Percentiles rank a stretch among this genome's conserved stretches.
Conservation (phyloP, 768 basidiomycete species). For the Termitomyces sp. region DNA sequence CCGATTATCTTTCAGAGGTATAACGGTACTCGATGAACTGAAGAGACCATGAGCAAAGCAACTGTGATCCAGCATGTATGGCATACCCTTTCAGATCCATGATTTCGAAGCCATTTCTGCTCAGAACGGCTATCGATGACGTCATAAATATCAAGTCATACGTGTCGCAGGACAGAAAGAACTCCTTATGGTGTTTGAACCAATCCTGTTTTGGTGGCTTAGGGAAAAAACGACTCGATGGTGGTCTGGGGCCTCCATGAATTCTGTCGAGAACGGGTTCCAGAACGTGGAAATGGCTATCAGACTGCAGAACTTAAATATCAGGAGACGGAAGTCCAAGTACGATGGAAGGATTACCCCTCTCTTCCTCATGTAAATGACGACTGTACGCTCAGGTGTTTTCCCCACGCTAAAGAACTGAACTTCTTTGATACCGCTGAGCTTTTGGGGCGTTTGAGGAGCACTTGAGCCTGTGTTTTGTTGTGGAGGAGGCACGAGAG, state of each 20-base stretch:
- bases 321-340: not conserved
- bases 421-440: constrained; percentile 87
- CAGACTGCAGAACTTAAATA: constrained; percentile 38
- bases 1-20: constrained; percentile 68
- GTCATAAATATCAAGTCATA: constrained; percentile 88
- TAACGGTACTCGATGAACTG: constrained; percentile 83
- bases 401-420: constrained; percentile 95
- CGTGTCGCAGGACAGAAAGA: constrained; percentile 82
- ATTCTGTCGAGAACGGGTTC: constrained; percentile 91
- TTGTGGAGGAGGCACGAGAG: constrained; percentile 85
- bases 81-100: constrained; percentile 92
- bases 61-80: constrained; percentile 14
- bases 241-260: constrained; percentile 63
- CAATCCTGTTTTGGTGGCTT: constrained; percentile 77
- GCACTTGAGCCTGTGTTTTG: constrained; percentile 59
- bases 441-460: constrained; percentile 81
- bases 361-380: constrained; percentile 96
- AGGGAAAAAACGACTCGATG: constrained; percentile 59
- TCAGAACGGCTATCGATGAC: constrained; percentile 87
- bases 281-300: constrained; percentile 89
- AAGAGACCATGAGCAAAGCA: not conserved
- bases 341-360: constrained; percentile 52
- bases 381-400: constrained; percentile 78
- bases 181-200: constrained; percentile 90
- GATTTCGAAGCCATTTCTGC: constrained; percentile 93